Percentiles rank a stretch among this genome's conserved stretches.
Evolutionary conservation across 1,284 basidiomycete genomes (phyloP).

Genomic region (Rhodotorula sp.): DNA sequence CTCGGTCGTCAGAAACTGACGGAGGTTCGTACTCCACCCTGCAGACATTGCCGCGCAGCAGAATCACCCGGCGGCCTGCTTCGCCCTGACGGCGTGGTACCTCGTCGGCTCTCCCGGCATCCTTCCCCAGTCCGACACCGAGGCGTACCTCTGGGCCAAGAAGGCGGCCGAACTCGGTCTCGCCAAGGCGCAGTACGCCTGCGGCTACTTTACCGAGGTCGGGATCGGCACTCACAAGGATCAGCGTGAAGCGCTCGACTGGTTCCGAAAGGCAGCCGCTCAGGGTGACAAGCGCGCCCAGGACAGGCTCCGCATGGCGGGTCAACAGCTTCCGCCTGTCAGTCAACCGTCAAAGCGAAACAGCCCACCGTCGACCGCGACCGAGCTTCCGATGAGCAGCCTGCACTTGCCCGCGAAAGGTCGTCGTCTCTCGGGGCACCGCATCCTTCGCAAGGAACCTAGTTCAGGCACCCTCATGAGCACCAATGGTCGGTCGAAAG

Average conservation of each 20-base stretch:
- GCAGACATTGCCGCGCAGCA: slow-evolving; percentile 96
- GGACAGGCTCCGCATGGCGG: slow-evolving; percentile 62
- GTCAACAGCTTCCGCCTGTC: slow-evolving; percentile 17
- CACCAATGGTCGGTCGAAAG: slow-evolving; percentile 3
- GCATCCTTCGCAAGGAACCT: slow-evolving; percentile 14
- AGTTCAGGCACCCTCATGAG: neutral
- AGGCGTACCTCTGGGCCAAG: slow-evolving; percentile 93
- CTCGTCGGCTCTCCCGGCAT: slow-evolving; percentile 97
- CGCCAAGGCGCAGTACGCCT: slow-evolving; percentile 93
- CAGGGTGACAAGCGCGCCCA: slow-evolving; percentile 89
- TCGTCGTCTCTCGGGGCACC: neutral
- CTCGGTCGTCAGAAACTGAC: neutral
- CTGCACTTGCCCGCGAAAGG: slow-evolving; percentile 3
- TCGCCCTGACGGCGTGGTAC: slow-evolving; percentile 98
- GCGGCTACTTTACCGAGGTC: slow-evolving; percentile 90
- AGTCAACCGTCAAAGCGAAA: neutral
- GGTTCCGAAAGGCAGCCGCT: slow-evolving; percentile 89
- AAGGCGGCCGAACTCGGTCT: slow-evolving; percentile 89
- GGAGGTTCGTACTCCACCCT: slow-evolving; percentile 1
- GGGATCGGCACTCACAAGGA: slow-evolving; percentile 52
- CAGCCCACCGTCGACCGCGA: neutral
- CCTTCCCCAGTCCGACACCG: slow-evolving; percentile 94
- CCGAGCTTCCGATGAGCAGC: neutral
- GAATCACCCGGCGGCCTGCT: slow-evolving; percentile 93
- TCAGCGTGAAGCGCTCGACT: slow-evolving; percentile 60